Evolutionary conservation across 805 yeast genomes (phyloP).

Genomic region (Kazachstania viticola): DNA sequence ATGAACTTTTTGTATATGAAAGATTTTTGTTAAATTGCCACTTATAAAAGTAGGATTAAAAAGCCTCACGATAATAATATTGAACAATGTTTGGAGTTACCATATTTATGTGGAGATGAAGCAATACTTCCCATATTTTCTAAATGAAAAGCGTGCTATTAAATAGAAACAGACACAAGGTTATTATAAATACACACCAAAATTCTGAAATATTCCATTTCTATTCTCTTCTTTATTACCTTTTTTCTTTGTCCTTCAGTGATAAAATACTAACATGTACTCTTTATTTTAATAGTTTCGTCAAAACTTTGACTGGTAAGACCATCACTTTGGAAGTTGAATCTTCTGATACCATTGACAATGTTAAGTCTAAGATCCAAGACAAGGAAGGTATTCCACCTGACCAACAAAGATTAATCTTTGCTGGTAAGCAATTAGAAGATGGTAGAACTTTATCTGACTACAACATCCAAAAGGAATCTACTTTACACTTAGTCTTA

Average conservation of each 20-base stretch:
- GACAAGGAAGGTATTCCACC: conserved; percentile 99
- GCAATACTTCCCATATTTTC: no score
- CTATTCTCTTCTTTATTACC: no score
- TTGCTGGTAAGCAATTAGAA: conserved; percentile 99
- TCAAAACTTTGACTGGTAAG: conserved; percentile 80
- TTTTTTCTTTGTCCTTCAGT: neutral
- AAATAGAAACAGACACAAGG: no score
- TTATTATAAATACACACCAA: no score
- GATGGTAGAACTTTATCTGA: conserved; percentile 98
- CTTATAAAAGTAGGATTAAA: no score
- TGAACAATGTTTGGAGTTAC: no score
- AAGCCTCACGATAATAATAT: no score
- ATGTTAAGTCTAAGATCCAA: conserved; percentile 96
- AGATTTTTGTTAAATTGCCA: no score
- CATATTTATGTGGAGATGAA: no score
- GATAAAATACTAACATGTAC: conserved; percentile 10
- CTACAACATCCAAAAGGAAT: conserved; percentile 99
- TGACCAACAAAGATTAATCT: conserved; percentile 98
- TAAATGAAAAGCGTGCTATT: no score
- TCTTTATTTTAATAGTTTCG: conserved; percentile 37
- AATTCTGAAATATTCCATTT: no score
- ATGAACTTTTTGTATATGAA: no score
- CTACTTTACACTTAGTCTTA: conserved; percentile 89
- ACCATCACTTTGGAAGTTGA: conserved; percentile 98
- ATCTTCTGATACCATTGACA: conserved; percentile 97